Base-by-base conservation (phyloP, 2,329 filamentous ascomycete genomes). In the Colletotrichum viniferum region DNA sequence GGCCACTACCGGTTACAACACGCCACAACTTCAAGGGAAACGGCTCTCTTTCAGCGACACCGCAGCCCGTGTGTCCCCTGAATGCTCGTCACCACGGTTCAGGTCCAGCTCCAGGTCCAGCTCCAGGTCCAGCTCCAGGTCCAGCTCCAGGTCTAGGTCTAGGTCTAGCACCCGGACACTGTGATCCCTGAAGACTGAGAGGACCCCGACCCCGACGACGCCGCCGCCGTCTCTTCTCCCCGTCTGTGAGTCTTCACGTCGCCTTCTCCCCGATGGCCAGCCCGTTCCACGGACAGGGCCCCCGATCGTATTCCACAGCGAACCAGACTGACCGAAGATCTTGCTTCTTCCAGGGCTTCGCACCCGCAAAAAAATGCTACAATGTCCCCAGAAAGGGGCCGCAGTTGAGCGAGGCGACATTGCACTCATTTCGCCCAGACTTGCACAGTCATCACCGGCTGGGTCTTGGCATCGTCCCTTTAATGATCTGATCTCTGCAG, bases 381-480 rank as follows among this genome's bases (percentile, higher is more conserved):
- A 71, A 69, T 75, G 43, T 66, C 69, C 32, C 43, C 16, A 58
- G 12, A 24, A 30, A 71, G 38, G 43, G 43, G 43, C 43, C 61
- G 48, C 43, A 63, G 55, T 36, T 48, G 65, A 63, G 56, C 21
- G 14, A 63, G 67, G 71, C 72, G 72, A 71, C 62, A 74, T 74
- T 67, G 62, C 21, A 52, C 73, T 74, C 70, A 75, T 75, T 64
- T 75, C 73, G 69, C 69, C 69, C 64, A 52, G 63, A 30, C 21
- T 60, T 18, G 32, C 63, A 30, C 21, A 64, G 36, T 68, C 48
- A 38, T 36, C 58, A 73, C 28, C 14, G 56, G 60, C 58, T 14
- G 56, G 69, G 48, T 69, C 73, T 75, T 75, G 73, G 73, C 73
- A 36, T 13, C 34, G 63, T 63, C 73, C 62, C 34, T 64, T 21